Evolutionary conservation across 2,329 filamentous ascomycete genomes (phyloP).

Genomic region (Ophiostoma sp.): DNA sequence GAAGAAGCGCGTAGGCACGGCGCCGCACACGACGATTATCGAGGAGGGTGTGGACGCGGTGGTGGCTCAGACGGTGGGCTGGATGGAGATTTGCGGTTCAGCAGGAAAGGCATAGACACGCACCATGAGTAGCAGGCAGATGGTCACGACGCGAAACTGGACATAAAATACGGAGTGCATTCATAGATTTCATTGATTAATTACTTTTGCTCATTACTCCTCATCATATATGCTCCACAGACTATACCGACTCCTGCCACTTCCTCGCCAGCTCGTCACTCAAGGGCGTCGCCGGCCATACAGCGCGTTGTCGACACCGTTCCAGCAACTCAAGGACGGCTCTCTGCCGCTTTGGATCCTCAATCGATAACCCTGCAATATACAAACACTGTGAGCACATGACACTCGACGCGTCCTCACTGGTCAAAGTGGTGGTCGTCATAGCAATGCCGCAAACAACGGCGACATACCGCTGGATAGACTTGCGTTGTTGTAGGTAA

Average conservation of each 20-base stretch:
- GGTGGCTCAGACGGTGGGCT: not conserved
- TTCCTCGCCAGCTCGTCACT: conserved; percentile 1
- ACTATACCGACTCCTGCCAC: conserved; percentile 5
- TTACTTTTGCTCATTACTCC: not conserved
- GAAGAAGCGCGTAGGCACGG: not conserved
- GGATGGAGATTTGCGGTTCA: conserved; percentile 15
- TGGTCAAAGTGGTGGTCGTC: conserved; percentile 30
- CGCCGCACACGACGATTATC: conserved; percentile 7
- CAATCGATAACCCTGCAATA: conserved; percentile 1
- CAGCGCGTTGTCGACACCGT: conserved; percentile 1
- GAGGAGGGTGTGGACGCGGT: conserved; percentile 1
- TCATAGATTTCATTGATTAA: not conserved
- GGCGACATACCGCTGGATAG: conserved; percentile 30
- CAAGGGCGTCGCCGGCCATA: conserved; percentile 1
- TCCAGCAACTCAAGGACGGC: conserved; percentile 4
- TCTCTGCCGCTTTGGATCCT: not conserved
- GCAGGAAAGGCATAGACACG: not conserved
- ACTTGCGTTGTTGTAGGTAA: conserved; percentile 27
- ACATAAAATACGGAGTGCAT: not conserved
- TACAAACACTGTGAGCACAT: conserved; percentile 29
- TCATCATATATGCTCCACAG: not conserved
- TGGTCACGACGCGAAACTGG: not conserved
- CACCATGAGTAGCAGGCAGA: not conserved
- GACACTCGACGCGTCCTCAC: conserved; percentile 32
- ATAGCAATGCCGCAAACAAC: conserved; percentile 33